Evolutionary conservation across 2,329 filamentous ascomycete genomes (phyloP).

Genomic region (Colletotrichum salicis): DNA sequence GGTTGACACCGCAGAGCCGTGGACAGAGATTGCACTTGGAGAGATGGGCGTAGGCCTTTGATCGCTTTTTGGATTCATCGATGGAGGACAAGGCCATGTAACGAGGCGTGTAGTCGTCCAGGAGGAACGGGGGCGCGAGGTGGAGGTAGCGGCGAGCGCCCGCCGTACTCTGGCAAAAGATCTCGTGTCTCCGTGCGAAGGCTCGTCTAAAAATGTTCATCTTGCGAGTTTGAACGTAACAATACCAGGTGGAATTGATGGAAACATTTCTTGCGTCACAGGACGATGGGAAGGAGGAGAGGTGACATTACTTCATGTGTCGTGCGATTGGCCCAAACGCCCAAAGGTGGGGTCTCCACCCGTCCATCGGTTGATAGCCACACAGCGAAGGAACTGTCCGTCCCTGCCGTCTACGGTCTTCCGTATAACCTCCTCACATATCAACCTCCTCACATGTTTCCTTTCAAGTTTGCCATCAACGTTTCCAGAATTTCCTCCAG

Average conservation of each 20-base stretch:
- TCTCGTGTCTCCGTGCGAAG: background rate
- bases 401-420: background rate
- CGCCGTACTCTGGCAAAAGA: background rate
- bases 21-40: conserved; percentile 85
- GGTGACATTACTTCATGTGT: conserved; percentile 20
- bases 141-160: conserved; percentile 52
- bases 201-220: conserved; percentile 15
- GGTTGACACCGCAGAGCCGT: conserved; percentile 79
- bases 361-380: no score
- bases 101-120: conserved; percentile 78
- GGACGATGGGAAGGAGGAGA: background rate
- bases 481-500: background rate
- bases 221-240: background rate
- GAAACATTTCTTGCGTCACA: conserved; percentile 11
- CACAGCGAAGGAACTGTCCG: background rate
- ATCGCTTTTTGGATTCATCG: conserved; percentile 79
- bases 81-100: conserved; percentile 75
- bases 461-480: background rate
- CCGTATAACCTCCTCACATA: background rate
- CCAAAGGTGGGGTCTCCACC: conserved; percentile 1
- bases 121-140: conserved; percentile 73
- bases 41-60: conserved; percentile 78
- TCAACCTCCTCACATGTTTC: background rate
- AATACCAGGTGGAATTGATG: background rate
- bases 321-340: conserved; percentile 3